Evolutionary conservation across 306 rosid genomes (phyloP), one percentile per base, ranked within the genome.

Genomic region (Prunus mira): DNA sequence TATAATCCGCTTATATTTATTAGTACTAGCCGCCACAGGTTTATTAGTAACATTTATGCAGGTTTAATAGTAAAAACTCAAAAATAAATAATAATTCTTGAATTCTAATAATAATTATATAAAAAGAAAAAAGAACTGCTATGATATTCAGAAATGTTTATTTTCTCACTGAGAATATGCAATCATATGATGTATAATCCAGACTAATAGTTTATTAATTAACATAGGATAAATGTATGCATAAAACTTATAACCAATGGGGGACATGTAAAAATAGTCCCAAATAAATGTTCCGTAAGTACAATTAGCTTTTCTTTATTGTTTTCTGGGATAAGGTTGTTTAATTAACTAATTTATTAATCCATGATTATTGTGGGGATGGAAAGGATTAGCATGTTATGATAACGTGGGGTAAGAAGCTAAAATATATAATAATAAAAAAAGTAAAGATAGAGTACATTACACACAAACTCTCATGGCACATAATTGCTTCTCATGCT

Each of bases 401-500:
- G 77, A 80, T 50, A 61, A 45, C 45, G 60, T 57, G 80, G 81
- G 84, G 67, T 76, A 66, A 51, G 50, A 43, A 65, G 15, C 49
- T 38, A 41, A 77, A 72, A 51, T 60, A 24, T 17, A 64, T 19
- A 54, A 27, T 13, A 32, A 32, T 6, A 49, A 12, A 47, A 38
- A 55, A 52, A 13, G 45, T 10, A 9, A 24, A 7, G 43, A 38
- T 6, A 38, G 55, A 27, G 65, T 57, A 34, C 69, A 66, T 46
- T 81, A 72, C 81, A 79, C 88, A 83, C 89, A 79, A 83, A 85
- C 89, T 90, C 88, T 86, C 84, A 84, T 77, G 89, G 76, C 80
- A 56, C 80, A 88, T 89, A 81, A 89, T 89, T 84, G 83, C 87
- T 57, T 72, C 63, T 84, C 77, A 82, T 82, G 86, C 84, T 90